Evolutionary conservation across 2,329 filamentous ascomycete species (phyloP).

Genomic region (Cercospora nicotianae): DNA sequence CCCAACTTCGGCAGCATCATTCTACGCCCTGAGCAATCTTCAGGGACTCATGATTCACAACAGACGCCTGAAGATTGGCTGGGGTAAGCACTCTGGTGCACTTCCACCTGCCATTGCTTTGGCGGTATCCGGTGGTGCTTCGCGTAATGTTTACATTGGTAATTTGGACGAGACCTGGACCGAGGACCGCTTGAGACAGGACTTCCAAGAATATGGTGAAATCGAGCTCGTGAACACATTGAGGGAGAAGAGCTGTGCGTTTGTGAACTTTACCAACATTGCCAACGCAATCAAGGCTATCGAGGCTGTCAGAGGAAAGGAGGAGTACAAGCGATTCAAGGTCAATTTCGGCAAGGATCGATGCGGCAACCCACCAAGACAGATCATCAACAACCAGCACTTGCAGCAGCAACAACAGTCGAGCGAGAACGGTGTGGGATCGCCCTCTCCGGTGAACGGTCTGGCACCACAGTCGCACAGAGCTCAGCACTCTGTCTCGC

Average conservation of each 20-base stretch:
- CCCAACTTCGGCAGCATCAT: constrained; percentile 93
- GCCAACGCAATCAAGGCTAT: constrained; percentile 99
- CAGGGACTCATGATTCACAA: constrained; percentile 99
- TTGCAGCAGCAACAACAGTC: constrained; percentile 61
- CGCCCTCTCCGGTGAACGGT: constrained; percentile 59
- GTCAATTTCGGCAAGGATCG: constrained; percentile 99
- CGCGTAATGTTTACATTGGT: constrained; percentile 97
- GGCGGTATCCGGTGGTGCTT: constrained; percentile 92
- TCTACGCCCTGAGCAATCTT: constrained; percentile 95
- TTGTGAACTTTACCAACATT: constrained; percentile 99
- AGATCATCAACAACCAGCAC: constrained; percentile 63
- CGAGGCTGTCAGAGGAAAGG: constrained; percentile 88
- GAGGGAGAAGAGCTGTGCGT: constrained; percentile 97
- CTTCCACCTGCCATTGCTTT: constrained; percentile 93
- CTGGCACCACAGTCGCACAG: constrained; percentile 51
- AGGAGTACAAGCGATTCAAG: constrained; percentile 98
- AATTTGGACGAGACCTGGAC: constrained; percentile 97
- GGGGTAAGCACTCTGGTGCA: constrained; percentile 98
- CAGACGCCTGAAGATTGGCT: constrained; percentile 93
- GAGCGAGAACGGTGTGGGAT: constrained; percentile 55
- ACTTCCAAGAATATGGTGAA: constrained; percentile 96
- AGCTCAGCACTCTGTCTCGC: constrained; percentile 61
- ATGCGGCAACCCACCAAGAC: constrained; percentile 92
- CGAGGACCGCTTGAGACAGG: constrained; percentile 90
- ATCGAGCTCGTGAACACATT: constrained; percentile 97